Evolutionary conservation across 495 filamentous ascomycete genomes (phyloP).

Genomic region (Xylaria sp.): DNA sequence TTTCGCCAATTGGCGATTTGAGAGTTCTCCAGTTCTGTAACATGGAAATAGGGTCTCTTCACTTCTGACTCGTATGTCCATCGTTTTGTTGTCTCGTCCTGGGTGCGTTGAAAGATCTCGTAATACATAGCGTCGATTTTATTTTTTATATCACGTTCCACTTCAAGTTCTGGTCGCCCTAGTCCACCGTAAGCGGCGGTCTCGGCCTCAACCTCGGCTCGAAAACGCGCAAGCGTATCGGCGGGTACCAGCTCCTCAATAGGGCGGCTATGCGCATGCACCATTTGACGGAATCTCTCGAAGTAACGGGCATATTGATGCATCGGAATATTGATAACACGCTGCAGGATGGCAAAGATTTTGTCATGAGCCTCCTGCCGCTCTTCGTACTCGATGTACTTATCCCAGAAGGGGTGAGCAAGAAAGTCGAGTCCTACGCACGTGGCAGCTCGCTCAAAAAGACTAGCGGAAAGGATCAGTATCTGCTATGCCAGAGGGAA

Average conservation of each 20-base stretch:
- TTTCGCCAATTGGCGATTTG: slow-evolving; percentile 94
- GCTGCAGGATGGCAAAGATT: slow-evolving; percentile 83
- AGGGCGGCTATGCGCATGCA: slow-evolving; percentile 76
- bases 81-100: slow-evolving; percentile 88
- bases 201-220: slow-evolving; percentile 71
- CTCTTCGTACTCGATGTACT: slow-evolving; percentile 96
- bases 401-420: slow-evolving; percentile 97
- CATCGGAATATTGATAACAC: slow-evolving; percentile 92
- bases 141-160: slow-evolving; percentile 81
- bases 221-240: slow-evolving; percentile 72
- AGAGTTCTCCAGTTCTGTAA: slow-evolving; percentile 85
- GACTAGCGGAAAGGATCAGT: slow-evolving; percentile 69
- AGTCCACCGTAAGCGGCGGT: slow-evolving; percentile 47
- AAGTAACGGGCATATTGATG: slow-evolving; percentile 97
- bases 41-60: slow-evolving; percentile 97
- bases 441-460: slow-evolving; percentile 90
- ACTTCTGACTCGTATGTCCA: slow-evolving; percentile 96
- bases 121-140: slow-evolving; percentile 82
- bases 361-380: slow-evolving; percentile 83
- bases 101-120: slow-evolving; percentile 80
- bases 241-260: slow-evolving; percentile 73
- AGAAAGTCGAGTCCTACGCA: slow-evolving; percentile 92
- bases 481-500: slow-evolving; percentile 40
- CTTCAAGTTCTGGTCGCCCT: slow-evolving; percentile 70
- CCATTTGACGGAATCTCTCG: slow-evolving; percentile 83